Conservation (phyloP, 192 early-diverging fungal genomes). For the Coemansia sp. region DNA sequence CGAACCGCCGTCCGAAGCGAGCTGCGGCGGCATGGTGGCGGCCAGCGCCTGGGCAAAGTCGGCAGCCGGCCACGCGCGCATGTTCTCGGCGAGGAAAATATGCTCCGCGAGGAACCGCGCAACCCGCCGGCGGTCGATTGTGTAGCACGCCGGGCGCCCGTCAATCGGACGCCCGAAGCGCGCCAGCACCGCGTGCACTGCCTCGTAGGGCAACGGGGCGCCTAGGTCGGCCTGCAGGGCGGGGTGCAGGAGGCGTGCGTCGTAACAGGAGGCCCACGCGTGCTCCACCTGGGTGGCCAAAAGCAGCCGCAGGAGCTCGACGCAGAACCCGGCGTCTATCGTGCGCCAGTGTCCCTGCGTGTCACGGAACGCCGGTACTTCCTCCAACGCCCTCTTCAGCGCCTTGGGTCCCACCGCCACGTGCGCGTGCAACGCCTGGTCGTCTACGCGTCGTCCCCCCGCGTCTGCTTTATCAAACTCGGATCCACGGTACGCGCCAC, state of each 20-base stretch:
- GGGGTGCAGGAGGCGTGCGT: not conserved
- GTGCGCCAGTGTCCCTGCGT: slow-evolving; percentile 26
- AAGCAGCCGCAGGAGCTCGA: slow-evolving; percentile 38
- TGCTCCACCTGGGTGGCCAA: slow-evolving; percentile 42
- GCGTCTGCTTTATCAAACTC: slow-evolving; percentile 35
- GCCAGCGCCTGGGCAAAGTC: slow-evolving; percentile 37
- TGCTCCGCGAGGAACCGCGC: slow-evolving; percentile 41
- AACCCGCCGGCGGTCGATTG: slow-evolving; percentile 25
- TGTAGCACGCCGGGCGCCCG: slow-evolving; percentile 3
- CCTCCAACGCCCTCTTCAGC: slow-evolving; percentile 27
- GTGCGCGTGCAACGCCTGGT: slow-evolving; percentile 16
- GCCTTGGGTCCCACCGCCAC: slow-evolving; percentile 25
- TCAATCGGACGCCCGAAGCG: slow-evolving; percentile 11
- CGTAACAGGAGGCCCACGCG: slow-evolving; percentile 18
- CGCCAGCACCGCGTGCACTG: slow-evolving; percentile 29
- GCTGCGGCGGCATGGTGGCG: slow-evolving; percentile 47
- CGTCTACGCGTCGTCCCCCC: slow-evolving; percentile 10
- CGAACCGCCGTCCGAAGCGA: no score
- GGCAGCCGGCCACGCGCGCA: slow-evolving; percentile 32
- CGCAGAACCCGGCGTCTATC: slow-evolving; percentile 29
- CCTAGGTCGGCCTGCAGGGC: slow-evolving; percentile 16
- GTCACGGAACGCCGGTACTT: slow-evolving; percentile 40
- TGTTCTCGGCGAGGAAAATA: slow-evolving; percentile 32
- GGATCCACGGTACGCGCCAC: slow-evolving; percentile 37
- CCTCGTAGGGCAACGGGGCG: slow-evolving; percentile 14